Evolutionary conservation across 495 filamentous ascomycete genomes (phyloP), one percentile per base, ranked within the genome.

Genomic region (Amphirosellinia nigrospora): DNA sequence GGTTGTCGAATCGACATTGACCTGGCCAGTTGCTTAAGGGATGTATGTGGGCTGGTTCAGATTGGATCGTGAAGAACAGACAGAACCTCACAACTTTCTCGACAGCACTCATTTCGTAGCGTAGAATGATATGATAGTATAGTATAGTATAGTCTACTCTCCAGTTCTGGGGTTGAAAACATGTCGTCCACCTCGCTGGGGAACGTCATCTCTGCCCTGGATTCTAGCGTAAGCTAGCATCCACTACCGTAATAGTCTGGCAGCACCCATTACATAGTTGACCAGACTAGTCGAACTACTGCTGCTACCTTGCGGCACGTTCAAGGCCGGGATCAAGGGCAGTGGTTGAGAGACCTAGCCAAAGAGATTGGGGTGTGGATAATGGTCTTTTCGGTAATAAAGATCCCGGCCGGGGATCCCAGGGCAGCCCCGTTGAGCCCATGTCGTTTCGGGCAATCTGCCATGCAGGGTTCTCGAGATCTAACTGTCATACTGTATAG

Each of bases 401-500:
- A 30, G 64, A 55, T 43, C 64, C 64, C 48, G 36, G 64, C 34
- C 50, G 34, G 64, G 50, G 64, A 58, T 56, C 50, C 38, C 23
- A 66, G 48, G 32, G 52, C 28, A 30, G 65, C 52, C 53, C 65
- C 48, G 32, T 68, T 59, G 39, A 46, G 28, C 52, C 63, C 53
- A 68, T 58, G 65, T 68, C 65, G 53, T 68, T 59, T 66, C 64
- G 45, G 64, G 64, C 48, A 66, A 66, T 66, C 64, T 66, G 50
- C 64, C 65, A 66, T 66, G 65, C 65, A 68, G 64, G 65, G 53
- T 45, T 68, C 23, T 36, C 39, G 21, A 68, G 65, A 68, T 68
- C 65, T 34, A 48, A 32, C 41, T 52, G 46, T 38, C 28, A 53
- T 39, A 53, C 30, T 65, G 45, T 65, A 52, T n/a, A 15, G 0